These are phyloP conservation scores for Euphorbia corollata DNA, from an alignment of 441 rosid species.

Conservation along the genomic window DNA sequence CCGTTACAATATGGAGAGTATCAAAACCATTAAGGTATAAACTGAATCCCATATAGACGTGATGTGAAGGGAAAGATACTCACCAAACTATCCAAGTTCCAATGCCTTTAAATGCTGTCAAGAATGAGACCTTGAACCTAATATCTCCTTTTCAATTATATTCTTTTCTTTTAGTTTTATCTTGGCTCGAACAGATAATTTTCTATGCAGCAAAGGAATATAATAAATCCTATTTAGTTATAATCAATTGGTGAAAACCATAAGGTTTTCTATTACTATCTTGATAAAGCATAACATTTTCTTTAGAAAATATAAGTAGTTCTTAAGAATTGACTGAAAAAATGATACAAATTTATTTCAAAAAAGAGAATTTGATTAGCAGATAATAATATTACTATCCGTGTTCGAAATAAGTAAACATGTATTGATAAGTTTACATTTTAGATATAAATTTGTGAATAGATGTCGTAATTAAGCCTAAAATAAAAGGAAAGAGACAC, in stretches of 20 bases:
- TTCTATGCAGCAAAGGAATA: background rate
- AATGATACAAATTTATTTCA: no score
- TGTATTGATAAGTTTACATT: background rate
- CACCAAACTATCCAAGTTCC: background rate
- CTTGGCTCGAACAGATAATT: background rate
- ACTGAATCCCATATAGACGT: background rate
- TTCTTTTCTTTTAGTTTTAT: background rate
- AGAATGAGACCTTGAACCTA: background rate
- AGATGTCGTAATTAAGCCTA: background rate
- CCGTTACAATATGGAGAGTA: background rate
- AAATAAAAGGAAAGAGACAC: background rate
- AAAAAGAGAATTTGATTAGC: no score
- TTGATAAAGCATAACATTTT: background rate
- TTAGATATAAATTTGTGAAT: background rate
- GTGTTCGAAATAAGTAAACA: background rate
- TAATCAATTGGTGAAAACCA: no score
- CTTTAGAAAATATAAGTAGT: background rate
- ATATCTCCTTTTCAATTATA: background rate
- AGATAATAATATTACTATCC: background rate
- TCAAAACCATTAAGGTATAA: background rate
- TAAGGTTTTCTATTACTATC: background rate
- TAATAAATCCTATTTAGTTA: background rate
- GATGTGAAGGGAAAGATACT: slow-evolving; percentile 2
- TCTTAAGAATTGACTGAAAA: background rate
- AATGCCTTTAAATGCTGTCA: background rate